Conservation (phyloP, 805 yeast genomes). For the Yarrowia sp. region DNA sequence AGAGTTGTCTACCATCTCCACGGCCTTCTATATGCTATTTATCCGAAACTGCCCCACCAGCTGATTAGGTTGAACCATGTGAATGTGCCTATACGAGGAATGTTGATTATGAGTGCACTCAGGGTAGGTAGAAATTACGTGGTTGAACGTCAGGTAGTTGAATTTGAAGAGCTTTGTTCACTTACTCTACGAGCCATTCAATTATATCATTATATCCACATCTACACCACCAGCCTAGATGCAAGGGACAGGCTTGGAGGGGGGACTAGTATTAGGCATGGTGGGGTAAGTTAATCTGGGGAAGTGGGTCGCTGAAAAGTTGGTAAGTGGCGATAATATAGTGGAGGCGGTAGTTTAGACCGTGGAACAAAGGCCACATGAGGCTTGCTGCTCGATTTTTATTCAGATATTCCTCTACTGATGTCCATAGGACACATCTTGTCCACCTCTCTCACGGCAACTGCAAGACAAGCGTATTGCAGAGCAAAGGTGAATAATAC, state of each 20-base stretch:
- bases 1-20: neutral
- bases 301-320: neutral
- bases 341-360: neutral
- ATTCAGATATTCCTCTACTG: too few species aligned
- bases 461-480: neutral
- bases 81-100: neutral
- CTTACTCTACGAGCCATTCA: too few species aligned
- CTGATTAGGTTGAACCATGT: slow-evolving; percentile 20
- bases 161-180: too few species aligned
- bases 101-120: neutral
- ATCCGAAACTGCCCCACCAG: slow-evolving; percentile 3
- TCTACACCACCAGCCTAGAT: neutral
- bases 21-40: neutral
- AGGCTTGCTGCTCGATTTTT: too few species aligned
- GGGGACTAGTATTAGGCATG: slow-evolving; percentile 4
- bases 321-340: neutral
- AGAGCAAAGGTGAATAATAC: slow-evolving; percentile 16
- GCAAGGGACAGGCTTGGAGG: slow-evolving; percentile 14
- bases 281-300: slow-evolving; percentile 26
- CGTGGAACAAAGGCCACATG: too few species aligned
- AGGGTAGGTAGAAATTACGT: too few species aligned
- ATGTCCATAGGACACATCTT: too few species aligned
- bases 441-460: neutral
- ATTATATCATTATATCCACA: neutral
- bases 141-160: too few species aligned